Evolutionary conservation across 805 yeast species (phyloP), one percentile per base, ranked within the genome.

Genomic region (Sugiyamaella valdiviana): DNA sequence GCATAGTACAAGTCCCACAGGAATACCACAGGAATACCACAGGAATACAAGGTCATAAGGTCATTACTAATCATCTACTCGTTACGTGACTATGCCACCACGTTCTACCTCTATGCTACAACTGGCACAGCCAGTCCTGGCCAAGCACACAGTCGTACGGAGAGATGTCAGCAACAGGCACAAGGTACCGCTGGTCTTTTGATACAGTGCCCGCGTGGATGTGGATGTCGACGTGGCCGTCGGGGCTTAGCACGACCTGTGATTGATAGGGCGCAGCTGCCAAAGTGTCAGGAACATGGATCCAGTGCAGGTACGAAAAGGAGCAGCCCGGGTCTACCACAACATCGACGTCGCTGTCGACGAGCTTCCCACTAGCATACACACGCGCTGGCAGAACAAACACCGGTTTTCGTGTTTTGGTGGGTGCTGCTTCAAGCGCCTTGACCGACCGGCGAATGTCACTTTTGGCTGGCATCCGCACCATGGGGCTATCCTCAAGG

Each of bases 81-180:
- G 3, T 5, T 10, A 26, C 32, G 3, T 12, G 9, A 6, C 26
- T 23, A 9, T 23, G 26, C 26, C 6, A 9, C 9, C 6, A 9
- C 32, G 9, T 26, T n/a, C 14, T 10, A 4, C 32, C 3, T 12
- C 10, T 26, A 3, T 7, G 14, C 9, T n/a, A 12, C 32, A 26
- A 26, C 9, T 26, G 32, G 14, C 32, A n/a, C 3, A 46, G 26
- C 52, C 52, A 50, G 43, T 46, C 46, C 7, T 37, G 24, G 2
- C 54, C 54, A 22, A 51, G 39, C 23, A 51, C 49, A 23, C 51
- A 48, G n/a, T 48, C 48, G n/a, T 36, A 51, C 12, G 54, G 54
- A 14, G 41, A 36, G 16, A 51, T 42, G 37, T 51, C 54, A 7
- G 41, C 44, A 2, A 47, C 22, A 10, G 32, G 32, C 14, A 26